A percentile compares a stretch with the other conserved stretches of the same genome.
Evolutionary conservation across 202 grass and related monocot genomes (phyloP).

Genomic region (Alloteropsis angusta): DNA sequence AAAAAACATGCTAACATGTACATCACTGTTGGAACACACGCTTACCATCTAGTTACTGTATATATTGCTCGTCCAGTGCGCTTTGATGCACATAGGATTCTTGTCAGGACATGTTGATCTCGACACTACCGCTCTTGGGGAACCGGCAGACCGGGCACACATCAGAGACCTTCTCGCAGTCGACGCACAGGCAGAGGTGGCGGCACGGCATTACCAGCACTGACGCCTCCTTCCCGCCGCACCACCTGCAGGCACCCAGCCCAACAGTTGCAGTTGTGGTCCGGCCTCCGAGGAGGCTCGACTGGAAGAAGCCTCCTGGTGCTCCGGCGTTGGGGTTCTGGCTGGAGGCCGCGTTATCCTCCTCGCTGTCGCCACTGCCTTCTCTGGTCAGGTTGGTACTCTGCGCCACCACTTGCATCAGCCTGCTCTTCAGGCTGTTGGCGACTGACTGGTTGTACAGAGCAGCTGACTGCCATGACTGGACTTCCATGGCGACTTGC

Average conservation of each 20-base stretch:
- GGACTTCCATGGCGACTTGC: slow-evolving; percentile 34
- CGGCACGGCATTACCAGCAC: slow-evolving; percentile 52
- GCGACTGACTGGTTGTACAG: slow-evolving; percentile 38
- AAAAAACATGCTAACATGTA: neutral
- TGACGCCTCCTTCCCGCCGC: slow-evolving; percentile 12
- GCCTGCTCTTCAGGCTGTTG: slow-evolving; percentile 34
- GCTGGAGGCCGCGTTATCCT: slow-evolving; percentile 2
- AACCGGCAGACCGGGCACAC: slow-evolving; percentile 42
- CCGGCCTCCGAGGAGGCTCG: neutral
- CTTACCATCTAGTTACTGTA: slow-evolving; percentile 10
- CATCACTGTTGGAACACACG: neutral
- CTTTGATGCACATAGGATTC: neutral
- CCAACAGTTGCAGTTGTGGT: neutral
- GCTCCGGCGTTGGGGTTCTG: neutral
- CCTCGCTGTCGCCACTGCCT: slow-evolving; percentile 46
- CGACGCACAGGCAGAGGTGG: slow-evolving; percentile 42
- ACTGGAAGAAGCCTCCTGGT: slow-evolving; percentile 11
- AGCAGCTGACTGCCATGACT: slow-evolving; percentile 42
- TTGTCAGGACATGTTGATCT: slow-evolving; percentile 42
- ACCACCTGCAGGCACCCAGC: slow-evolving; percentile 31
- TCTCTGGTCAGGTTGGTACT: slow-evolving; percentile 41
- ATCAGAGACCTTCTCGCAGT: slow-evolving; percentile 32
- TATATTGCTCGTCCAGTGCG: slow-evolving; percentile 7
- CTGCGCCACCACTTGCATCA: slow-evolving; percentile 35
- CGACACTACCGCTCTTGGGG: slow-evolving; percentile 41